Evolutionary conservation across 352 stramenopile species (phyloP), one percentile per base, ranked within the genome.

Genomic region (Blastocystis sp.): DNA sequence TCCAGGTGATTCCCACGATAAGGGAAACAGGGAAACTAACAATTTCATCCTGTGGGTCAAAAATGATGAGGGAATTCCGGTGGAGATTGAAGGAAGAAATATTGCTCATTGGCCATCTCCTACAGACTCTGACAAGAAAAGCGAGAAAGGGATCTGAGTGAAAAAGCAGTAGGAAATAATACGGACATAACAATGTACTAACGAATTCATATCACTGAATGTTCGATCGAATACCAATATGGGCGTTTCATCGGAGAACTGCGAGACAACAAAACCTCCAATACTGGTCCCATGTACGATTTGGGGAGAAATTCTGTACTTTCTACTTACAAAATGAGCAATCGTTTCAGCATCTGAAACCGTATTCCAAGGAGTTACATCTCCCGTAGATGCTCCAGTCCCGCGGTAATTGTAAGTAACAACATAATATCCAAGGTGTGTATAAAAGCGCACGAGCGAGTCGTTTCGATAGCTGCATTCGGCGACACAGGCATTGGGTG

Each of bases 351-450:
- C 70, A 29, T 80, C 70, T 34, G 20, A 29, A 23, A 62, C 70
- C 7, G 70, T 62, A 41, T 80, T 80, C 20, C 64, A 45, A 18
- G 70, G 70, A 63, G 70, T 41, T 3, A 80, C 70, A 41, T 39
- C 55, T 7, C 70, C 70, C 26, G 34, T 45, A 26, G 37, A 61
- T 7, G 41, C 70, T 6, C 70, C 70, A 62, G 8, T 29, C 0
- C 70, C 70, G 39, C 70, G 70, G 70, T 80, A 80, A n/a, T 80
- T 63, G 55, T 80, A 80, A 2, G 64, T 53, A 4, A 26, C 41
- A 5, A 80, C 70, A 26, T 80, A 34, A 39, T 64, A 80, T 7
- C 70, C 70, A 18, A 47, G 43, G 8, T 47, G 37, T 34, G 70
- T 80, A 41, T 80, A 80, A 26, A 80, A 80, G 8, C 45, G 37